Base-by-base conservation (phyloP, 805 yeast genomes). In the Saccharomycopsis lassenensis region DNA sequence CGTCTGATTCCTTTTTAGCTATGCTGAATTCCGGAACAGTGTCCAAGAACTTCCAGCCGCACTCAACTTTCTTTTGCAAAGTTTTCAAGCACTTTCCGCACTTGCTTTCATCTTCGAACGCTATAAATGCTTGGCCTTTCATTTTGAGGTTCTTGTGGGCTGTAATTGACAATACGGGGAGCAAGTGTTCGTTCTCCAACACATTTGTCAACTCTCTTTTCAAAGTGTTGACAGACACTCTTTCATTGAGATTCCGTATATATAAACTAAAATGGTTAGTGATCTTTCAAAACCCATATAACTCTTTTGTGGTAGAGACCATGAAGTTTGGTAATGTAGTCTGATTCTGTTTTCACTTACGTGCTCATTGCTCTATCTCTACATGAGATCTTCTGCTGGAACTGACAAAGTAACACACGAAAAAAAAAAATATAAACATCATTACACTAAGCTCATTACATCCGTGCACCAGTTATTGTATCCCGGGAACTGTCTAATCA, bases 81-180 rank as follows among this genome's bases (percentile, higher is more conserved):
- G 24, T 16, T 4, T 37, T 25, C 15, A 26, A 17, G 22, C 36
- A 28, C 10, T 21, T 12, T 12, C 18, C 17, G 15, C 45, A 42
- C 18, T 50, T 48, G 3, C 59, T 59, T 1, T 48, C 47, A 14
- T 53, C 49, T 3, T 57, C 62, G 35, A 75, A 71, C 0, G 82
- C 71, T 4, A 84, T 64, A 52, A 82, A 84, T 1, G 94, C 94
- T 54, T 84, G 94, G 2, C 95, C 95, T 39, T 77, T 67, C 68
- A 78, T 64, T 43, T 63, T 67, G n/a, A 82, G 48, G 46, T 73
- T 77, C 41, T 67, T 68, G 39, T 72, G 74, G 1, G 83, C 72
- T 2, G 69, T 59, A 8, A 83, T 56, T 21, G 66, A 68, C 11
- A 64, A 11, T 3, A 37, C 24, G 4, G 60, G 59, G 0, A 78